Evolutionary conservation across 306 rosid species (phyloP).

Genomic region (Erythrophleum fordii): DNA sequence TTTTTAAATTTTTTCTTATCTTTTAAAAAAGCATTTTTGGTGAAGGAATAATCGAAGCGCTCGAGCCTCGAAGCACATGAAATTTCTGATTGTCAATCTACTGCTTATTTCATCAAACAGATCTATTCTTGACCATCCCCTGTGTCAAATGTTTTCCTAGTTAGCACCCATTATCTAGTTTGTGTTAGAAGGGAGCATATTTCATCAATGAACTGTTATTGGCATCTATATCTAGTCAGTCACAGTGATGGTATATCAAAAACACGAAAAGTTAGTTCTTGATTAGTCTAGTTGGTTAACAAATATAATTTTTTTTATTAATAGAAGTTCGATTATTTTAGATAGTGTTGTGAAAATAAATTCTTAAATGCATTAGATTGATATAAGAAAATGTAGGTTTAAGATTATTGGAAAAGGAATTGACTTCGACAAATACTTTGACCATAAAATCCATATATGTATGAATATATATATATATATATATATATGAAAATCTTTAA

Average conservation of each 20-base stretch:
- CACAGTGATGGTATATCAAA: not conserved
- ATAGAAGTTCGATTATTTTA: not conserved
- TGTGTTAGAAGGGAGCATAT: not conserved
- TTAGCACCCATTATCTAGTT: not conserved
- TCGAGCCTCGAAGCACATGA: constrained; percentile 61
- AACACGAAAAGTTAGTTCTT: not conserved
- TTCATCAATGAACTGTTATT: not conserved
- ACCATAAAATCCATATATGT: no score
- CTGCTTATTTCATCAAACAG: constrained; percentile 69
- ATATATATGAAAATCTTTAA: no score
- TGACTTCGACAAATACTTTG: no score
- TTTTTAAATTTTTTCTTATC: not conserved
- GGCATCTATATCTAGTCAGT: not conserved
- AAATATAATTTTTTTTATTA: not conserved
- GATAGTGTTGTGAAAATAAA: no score
- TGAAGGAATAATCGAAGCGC: constrained; percentile 42
- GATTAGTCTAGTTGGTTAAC: not conserved
- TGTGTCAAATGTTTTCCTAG: not conserved
- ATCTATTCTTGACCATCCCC: constrained; percentile 25
- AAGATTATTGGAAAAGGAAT: no score
- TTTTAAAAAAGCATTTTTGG: not conserved
- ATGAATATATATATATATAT: no score
- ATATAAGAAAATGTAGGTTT: no score
- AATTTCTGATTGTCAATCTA: constrained; percentile 61
- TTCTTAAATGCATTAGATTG: no score